Percentiles rank a stretch among this genome's conserved stretches.
Conservation (phyloP, 768 basidiomycete genomes). For the Mycena vitilis region DNA sequence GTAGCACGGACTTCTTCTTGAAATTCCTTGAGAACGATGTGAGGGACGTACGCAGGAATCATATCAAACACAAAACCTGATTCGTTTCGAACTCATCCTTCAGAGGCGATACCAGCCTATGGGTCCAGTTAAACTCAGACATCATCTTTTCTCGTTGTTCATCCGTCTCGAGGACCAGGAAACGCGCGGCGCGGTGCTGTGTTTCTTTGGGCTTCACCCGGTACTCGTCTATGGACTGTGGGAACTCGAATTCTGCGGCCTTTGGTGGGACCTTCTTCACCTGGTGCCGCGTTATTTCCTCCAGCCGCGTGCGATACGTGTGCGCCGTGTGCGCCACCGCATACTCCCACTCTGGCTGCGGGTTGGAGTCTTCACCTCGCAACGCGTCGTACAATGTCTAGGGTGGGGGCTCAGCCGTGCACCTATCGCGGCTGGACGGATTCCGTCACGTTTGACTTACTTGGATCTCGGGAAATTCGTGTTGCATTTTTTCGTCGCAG, state of each 20-base stretch:
- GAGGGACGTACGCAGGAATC: neutral
- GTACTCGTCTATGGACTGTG: constrained; percentile 49
- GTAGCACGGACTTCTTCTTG: constrained; percentile 21
- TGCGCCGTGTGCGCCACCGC: constrained; percentile 38
- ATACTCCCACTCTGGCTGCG: constrained; percentile 43
- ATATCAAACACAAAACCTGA: constrained; percentile 32
- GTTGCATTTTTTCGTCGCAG: constrained; percentile 43
- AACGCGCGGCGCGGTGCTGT: constrained; percentile 63
- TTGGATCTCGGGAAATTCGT: constrained; percentile 38
- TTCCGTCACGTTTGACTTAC: constrained; percentile 27
- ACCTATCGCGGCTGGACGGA: neutral
- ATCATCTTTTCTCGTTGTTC: constrained; percentile 59
- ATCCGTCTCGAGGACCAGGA: constrained; percentile 47
- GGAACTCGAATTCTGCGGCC: constrained; percentile 45
- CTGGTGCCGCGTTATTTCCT: constrained; percentile 36
- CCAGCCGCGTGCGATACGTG: constrained; percentile 47
- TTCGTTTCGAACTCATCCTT: constrained; percentile 52
- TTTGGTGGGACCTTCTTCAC: constrained; percentile 20
- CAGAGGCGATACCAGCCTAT: constrained; percentile 59
- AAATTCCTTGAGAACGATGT: constrained; percentile 16
- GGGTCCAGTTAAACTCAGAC: constrained; percentile 63
- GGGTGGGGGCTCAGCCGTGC: constrained; percentile 1
- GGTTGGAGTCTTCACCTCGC: constrained; percentile 34
- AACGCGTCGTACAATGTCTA: constrained; percentile 44
- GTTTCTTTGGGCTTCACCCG: constrained; percentile 51